Conservation (phyloP, 805 yeast genomes). For the Kluyveromyces lactis region DNA sequence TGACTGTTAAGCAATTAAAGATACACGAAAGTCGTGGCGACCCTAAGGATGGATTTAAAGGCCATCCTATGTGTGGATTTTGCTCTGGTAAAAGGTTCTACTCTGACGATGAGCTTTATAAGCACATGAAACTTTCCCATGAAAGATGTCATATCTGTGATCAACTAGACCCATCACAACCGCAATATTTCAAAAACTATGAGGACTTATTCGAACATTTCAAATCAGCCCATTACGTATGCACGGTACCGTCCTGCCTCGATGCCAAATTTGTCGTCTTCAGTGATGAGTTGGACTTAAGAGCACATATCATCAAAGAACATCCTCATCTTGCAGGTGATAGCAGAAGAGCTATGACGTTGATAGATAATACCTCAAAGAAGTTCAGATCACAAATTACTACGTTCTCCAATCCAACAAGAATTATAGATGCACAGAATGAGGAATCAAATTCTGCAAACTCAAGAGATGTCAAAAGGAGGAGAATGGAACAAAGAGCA, state of each 20-base stretch:
- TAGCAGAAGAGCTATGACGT: constrained; percentile 24
- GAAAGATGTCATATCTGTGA: constrained; percentile 91
- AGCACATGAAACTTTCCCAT: constrained; percentile 76
- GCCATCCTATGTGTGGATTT: constrained; percentile 84
- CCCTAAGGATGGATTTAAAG: constrained; percentile 57
- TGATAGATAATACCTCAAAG: constrained; percentile 24
- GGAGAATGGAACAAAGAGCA: constrained; percentile 77
- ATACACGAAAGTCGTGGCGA: constrained; percentile 73
- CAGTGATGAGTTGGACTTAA: constrained; percentile 73
- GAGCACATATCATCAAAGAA: constrained; percentile 78
- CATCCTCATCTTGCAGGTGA: constrained; percentile 57
- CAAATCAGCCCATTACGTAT: constrained; percentile 60
- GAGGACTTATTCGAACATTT: constrained; percentile 72
- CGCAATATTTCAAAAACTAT: constrained; percentile 73
- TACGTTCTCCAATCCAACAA: constrained; percentile 39
- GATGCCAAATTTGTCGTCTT: constrained; percentile 92
- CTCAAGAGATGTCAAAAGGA: constrained; percentile 40
- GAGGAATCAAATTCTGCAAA: constrained; percentile 33
- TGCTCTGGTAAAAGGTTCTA: constrained; percentile 72
- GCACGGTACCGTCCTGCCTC: constrained; percentile 68
- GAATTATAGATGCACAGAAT: constrained; percentile 13
- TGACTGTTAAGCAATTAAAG: constrained; percentile 51
- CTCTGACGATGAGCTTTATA: constrained; percentile 75
- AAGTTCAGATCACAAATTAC: constrained; percentile 55
- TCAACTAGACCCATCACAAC: constrained; percentile 47